Base-by-base conservation (phyloP, 371 early-diverging fungal species). In the Nematocida ironsii region DNA sequence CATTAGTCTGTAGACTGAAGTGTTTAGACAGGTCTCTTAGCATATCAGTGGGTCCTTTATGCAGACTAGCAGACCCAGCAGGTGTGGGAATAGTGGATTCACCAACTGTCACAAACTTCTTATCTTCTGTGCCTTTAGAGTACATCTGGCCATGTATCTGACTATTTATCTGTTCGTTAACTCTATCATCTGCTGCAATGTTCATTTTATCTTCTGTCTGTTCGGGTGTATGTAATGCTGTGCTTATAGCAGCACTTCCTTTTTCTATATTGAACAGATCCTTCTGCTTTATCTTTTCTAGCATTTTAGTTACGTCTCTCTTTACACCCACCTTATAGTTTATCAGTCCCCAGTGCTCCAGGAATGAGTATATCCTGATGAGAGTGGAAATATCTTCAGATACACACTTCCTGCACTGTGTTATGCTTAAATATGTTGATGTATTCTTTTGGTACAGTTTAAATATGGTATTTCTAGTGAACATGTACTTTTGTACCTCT, bases 291-390 rank as follows among this genome's bases (percentile, higher is more conserved):
- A 76, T 76, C 39, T 68, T 68, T 13, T 67, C 52, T 3, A 73
- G 45, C 58, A 82, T 62, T n/a, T 11, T 25, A 6, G n/a, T 13
- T 5, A 72, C 4, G 40, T 62, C 78, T 66, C 74, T 83, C 50
- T 70, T 70, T 18, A 84, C 84, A 16, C 71, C 83, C 42, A 78
- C 58, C 42, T 83, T 69, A 85, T 93, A 94, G 88, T 97, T 97
- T 84, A 97, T 94, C 52, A 97, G 88, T 1, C 97, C 97, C 98
- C 98, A 97, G 86, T 96, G 96, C 86, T 97, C 96, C 62, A 96
- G 87, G 84, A 97, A 96, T 5, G 95, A 93, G 88, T 96, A 95
- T 0, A 97, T 94, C 39, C 95, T 89, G 86, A 96, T 92, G 75
- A 97, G 93, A 16, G 94, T 92, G 84, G 95, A 94, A 3, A 97